phyloP scores from a whole-genome alignment of 2,329 filamentous ascomycete genomes.

The Dichotomopilus funicola region DNA sequence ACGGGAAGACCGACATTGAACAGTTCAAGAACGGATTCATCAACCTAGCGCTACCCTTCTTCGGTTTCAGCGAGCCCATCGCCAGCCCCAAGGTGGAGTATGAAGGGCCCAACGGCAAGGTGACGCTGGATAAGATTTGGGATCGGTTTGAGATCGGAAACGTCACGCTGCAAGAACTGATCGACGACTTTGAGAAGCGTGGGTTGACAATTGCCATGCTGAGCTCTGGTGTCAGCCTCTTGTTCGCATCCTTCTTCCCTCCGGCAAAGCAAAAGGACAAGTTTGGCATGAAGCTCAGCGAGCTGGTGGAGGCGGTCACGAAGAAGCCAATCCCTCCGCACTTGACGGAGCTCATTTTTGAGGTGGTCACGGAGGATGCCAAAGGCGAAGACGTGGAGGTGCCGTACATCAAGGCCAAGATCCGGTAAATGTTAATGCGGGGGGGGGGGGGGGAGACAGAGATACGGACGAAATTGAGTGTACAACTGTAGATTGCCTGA shows the following conservation, averaged over 20 bases:
- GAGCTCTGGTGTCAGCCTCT: conserved; percentile 89
- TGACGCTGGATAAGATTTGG: conserved; percentile 93
- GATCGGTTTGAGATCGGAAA: conserved; percentile 90
- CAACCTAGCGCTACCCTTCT: conserved; percentile 93
- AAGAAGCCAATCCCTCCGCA: conserved; percentile 88
- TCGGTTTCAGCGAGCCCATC: conserved; percentile 96
- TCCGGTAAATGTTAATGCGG: conserved; percentile 34
- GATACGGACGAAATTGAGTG: not conserved
- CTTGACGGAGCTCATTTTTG: conserved; percentile 93
- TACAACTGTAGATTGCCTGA: not conserved
- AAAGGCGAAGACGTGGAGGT: conserved; percentile 93
- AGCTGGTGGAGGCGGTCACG: conserved; percentile 80
- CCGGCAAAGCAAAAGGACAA: conserved; percentile 73
- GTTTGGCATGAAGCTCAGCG: conserved; percentile 74
- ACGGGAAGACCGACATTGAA: conserved; percentile 93
- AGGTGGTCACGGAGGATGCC: conserved; percentile 85
- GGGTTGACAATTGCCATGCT: conserved; percentile 86
- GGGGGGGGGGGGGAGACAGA: not conserved
- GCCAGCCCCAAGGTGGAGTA: conserved; percentile 90
- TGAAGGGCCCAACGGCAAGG: conserved; percentile 68
- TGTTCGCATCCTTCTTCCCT: conserved; percentile 92
- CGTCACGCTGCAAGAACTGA: conserved; percentile 75
- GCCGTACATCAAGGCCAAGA: conserved; percentile 88
- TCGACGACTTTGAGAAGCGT: conserved; percentile 72
- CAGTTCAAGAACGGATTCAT: conserved; percentile 99